A percentile compares a stretch with the other conserved stretches of the same genome.
Evolutionary conservation across 805 yeast genomes (phyloP).

Genomic region (Metschnikowia lunata): DNA sequence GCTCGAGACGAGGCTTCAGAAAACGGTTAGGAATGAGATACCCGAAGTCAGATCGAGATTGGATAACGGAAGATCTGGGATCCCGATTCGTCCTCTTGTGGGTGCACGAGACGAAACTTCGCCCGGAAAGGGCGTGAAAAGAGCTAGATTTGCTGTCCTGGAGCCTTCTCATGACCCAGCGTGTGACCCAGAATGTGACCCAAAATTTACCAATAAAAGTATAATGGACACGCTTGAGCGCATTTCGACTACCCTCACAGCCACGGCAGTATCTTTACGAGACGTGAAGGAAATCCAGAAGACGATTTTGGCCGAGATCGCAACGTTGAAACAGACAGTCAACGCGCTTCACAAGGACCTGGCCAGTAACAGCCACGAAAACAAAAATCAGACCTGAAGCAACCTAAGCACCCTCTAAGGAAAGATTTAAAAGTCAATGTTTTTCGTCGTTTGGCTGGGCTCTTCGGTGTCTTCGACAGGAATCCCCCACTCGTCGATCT

Average conservation of each 20-base stretch:
- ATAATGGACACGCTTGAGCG: constrained; percentile 2
- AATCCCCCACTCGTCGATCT: constrained; percentile 93
- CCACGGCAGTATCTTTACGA: constrained; percentile 7
- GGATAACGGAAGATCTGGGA: no score
- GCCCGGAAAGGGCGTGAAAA: constrained; percentile 1
- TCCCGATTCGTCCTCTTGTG: constrained; percentile 6
- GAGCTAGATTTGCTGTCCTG: constrained; percentile 2
- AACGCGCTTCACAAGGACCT: constrained; percentile 4
- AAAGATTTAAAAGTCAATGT: constrained; percentile 33
- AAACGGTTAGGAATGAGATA: neutral
- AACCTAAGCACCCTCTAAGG: no score
- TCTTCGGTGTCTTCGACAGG: constrained; percentile 83
- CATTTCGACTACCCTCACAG: constrained; percentile 6
- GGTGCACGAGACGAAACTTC: constrained; percentile 22
- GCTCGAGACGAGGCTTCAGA: constrained; percentile 19
- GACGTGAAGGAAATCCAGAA: constrained; percentile 10
- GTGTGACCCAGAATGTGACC: neutral
- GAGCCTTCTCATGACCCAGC: neutral
- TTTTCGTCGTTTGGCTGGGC: constrained; percentile 31
- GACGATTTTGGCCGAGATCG: constrained; percentile 8
- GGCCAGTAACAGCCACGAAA: neutral
- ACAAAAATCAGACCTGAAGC: no score
- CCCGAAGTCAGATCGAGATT: no score
- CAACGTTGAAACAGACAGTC: constrained; percentile 6
- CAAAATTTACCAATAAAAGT: neutral